Base-by-base conservation (phyloP, 2,329 filamentous ascomycete species). In the Trichoderma endophyticum region DNA sequence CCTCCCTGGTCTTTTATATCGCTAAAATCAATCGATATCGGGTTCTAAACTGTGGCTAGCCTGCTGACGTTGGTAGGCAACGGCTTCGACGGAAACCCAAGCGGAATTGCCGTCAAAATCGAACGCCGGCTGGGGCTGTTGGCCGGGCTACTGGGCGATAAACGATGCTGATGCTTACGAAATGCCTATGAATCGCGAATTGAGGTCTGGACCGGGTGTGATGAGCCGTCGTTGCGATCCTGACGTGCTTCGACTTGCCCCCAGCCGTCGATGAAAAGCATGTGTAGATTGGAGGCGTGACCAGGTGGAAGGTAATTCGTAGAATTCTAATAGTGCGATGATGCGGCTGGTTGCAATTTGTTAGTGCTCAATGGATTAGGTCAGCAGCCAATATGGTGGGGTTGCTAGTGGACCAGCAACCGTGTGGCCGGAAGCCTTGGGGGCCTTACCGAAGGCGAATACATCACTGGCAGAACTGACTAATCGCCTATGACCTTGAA, bases 321-420 rank as follows among this genome's bases (percentile, higher is more conserved):
- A 60, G 70, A 66, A 61, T 71, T 70, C 68, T 70, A 64, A 64
- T 70, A 64, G 70, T 70, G 66, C 66, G 66, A 60, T 66, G 70
- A 71, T 71, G 70, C 70, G 57, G 64, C 57, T 57, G 54, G 70
- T 62, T 62, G 61, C 21, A 72, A 72, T 68, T 70, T 70, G 71
- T 72, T 72, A 72, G 71, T 65, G 71, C 71, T 72, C 68, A 72
- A 18, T 54, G 54, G 66, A 70, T 70, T 61, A 70, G 59, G 66
- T 70, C 64, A 64, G 71, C 60, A 34, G 51, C 32, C 34, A 62
- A 65, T 56, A 72, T 70, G 51, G 71, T 72, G 71, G 48, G 57
- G 57, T 62, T 59, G 71, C 64, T 72, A 72, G 66, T 39, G 66
- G 59, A 56, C 71, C 70, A 70, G 32, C 71, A 70, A 26, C 51